Evolutionary conservation across 2,329 filamentous ascomycete genomes (phyloP).

Genomic region (Curvularia spicifera): DNA sequence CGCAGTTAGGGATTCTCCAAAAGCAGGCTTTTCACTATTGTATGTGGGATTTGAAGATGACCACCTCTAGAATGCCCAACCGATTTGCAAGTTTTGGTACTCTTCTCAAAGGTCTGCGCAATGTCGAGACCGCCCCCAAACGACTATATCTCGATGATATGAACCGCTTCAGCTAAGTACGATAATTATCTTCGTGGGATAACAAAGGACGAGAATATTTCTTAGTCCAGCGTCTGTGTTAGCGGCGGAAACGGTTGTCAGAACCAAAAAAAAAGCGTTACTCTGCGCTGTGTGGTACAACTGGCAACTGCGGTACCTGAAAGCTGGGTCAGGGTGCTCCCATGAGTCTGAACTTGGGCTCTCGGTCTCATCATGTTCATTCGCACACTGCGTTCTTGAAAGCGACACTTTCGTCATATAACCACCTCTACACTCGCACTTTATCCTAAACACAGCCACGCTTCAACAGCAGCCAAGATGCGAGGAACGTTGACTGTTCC

Average conservation of each 20-base stretch:
- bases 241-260: background rate
- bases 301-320: background rate
- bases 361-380: background rate
- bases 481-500: background rate
- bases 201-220: background rate
- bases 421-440: background rate
- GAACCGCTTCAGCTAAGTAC: background rate
- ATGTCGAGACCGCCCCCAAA: background rate
- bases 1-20: background rate
- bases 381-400: background rate
- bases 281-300: background rate
- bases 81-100: background rate
- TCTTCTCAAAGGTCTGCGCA: background rate
- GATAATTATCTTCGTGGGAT: background rate
- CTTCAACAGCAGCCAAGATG: background rate
- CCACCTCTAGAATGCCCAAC: background rate
- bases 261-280: background rate
- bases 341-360: background rate
- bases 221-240: background rate
- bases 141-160: background rate
- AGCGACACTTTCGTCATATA: background rate
- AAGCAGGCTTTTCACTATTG: background rate
- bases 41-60: background rate
- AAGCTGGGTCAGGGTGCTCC: background rate
- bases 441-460: background rate